Base-by-base conservation (phyloP, 306 rosid species). In the Malus sylvestris region DNA sequence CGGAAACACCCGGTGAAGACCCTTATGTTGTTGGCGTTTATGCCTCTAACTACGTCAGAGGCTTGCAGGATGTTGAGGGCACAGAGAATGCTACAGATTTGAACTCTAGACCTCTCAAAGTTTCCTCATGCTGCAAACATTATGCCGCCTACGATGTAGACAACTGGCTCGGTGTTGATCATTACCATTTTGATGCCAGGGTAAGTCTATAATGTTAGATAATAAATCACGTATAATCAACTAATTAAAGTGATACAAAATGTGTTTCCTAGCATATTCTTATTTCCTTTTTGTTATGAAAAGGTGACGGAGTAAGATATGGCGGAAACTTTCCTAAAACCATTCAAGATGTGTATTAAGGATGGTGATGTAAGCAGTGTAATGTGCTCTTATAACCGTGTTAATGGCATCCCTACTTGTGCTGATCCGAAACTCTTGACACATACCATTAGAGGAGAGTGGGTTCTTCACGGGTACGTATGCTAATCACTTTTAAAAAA, bases 301-400 rank as follows among this genome's bases (percentile, higher is more conserved):
- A 13, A 79, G 82, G 82, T 73, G 45, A 66, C 73, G 1, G 78
- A 72, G 67, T 78, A 72, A 73, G 74, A 73, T 67, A 72, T 79
- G 78, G 42, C 25, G 25, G 78, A 79, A 33, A 73, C 74, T 16
- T 79, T 65, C 71, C 68, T 65, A 30, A 44, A 49, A 40, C 78
- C 78, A 25, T 73, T 76, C 53, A 67, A 76, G 53, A 76, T 79
- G 78, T 72, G 82, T 27, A 64, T 79, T 35, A 79, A 72, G 46
- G 82, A 79, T 13, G 73, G 78, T 11, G 78, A 79, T 79, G 82
- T 79, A 27, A 53, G 60, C 23, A 79, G 82, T 40, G 73, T 79
- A 0, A 79, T 79, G 82, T 79, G 82, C 55, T 53, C 82, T 29
- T 72, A 65, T 15, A 65, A 72, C 29, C n/a, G 45, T 20, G 68